phyloP scores from a whole-genome alignment of 2,329 filamentous ascomycete species.

The Fusarium caatingaense region DNA sequence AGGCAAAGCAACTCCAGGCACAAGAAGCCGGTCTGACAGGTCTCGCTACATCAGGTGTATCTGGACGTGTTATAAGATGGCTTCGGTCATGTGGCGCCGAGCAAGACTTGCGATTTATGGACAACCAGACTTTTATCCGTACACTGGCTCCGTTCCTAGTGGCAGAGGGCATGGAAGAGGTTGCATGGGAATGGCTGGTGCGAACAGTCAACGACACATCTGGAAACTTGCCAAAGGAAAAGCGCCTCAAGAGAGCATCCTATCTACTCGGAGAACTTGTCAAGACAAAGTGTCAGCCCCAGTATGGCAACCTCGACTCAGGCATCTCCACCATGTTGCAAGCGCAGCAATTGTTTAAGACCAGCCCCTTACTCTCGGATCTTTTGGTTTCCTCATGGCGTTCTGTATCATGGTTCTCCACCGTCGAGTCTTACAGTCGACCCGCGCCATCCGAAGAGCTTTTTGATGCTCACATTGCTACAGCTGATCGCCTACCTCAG shows the following conservation, averaged over 20 bases:
- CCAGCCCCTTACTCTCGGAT: conserved; percentile 50
- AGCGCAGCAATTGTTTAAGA: conserved; percentile 57
- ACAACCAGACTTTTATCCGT: conserved; percentile 52
- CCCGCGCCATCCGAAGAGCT: conserved; percentile 59
- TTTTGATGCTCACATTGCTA: conserved; percentile 64
- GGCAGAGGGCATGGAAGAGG: conserved; percentile 62
- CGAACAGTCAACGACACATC: conserved; percentile 51
- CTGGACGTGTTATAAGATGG: conserved; percentile 64
- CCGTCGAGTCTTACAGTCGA: conserved; percentile 60
- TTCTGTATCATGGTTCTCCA: conserved; percentile 63
- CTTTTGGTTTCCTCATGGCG: conserved; percentile 59
- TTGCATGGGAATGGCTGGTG: conserved; percentile 65
- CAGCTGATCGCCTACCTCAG: conserved; percentile 55
- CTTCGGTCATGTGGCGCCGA: conserved; percentile 63
- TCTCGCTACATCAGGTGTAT: conserved; percentile 58
- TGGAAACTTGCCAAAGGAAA: conserved; percentile 30
- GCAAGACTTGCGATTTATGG: conserved; percentile 59
- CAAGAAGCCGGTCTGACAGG: conserved; percentile 39
- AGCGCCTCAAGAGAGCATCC: conserved; percentile 47
- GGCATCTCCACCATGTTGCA: conserved; percentile 62
- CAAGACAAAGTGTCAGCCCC: conserved; percentile 54
- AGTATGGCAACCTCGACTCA: conserved; percentile 58
- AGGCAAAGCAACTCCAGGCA: conserved; percentile 57
- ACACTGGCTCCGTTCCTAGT: conserved; percentile 62
- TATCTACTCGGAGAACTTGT: conserved; percentile 57